phyloP scores from a whole-genome alignment of 495 filamentous ascomycete species.

The Pseudevernia furfuracea region DNA sequence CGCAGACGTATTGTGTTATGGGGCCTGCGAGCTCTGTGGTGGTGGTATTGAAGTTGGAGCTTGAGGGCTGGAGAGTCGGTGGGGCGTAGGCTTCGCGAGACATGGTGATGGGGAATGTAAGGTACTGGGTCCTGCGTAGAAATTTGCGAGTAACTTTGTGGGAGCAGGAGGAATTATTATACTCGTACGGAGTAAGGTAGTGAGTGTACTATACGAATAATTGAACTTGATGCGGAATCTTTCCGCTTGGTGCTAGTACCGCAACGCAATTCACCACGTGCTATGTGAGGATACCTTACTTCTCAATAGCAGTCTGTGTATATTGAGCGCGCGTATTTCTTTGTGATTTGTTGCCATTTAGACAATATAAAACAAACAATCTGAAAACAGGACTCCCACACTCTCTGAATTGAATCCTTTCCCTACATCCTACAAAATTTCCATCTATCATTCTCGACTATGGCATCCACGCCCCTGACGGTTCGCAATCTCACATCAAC shows the following conservation, averaged over 20 bases:
- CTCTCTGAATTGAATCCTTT: neutral
- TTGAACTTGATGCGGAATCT: neutral
- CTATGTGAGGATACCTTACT: no score
- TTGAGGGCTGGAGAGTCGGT: constrained; percentile 33
- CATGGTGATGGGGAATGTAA: constrained; percentile 31
- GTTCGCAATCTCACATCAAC: constrained; percentile 83
- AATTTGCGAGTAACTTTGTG: neutral
- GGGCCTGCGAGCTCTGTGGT: constrained; percentile 21
- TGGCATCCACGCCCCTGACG: constrained; percentile 42
- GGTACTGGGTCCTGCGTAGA: neutral
- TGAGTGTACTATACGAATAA: no score
- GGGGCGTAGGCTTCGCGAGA: constrained; percentile 57
- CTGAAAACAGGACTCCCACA: neutral
- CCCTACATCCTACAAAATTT: neutral
- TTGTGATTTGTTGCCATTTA: no score
- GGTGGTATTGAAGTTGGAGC: constrained; percentile 16
- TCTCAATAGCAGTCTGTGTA: neutral
- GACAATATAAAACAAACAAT: no score
- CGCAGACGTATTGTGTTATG: constrained; percentile 66
- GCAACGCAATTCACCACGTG: no score
- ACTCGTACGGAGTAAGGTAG: no score
- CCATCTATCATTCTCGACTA: neutral
- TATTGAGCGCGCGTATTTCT: neutral
- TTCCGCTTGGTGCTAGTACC: constrained; percentile 1
- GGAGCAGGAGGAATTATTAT: neutral